These are phyloP conservation scores for Leccinum angustisporum DNA, from an alignment of 1,284 basidiomycete species.

Conservation along the genomic window DNA sequence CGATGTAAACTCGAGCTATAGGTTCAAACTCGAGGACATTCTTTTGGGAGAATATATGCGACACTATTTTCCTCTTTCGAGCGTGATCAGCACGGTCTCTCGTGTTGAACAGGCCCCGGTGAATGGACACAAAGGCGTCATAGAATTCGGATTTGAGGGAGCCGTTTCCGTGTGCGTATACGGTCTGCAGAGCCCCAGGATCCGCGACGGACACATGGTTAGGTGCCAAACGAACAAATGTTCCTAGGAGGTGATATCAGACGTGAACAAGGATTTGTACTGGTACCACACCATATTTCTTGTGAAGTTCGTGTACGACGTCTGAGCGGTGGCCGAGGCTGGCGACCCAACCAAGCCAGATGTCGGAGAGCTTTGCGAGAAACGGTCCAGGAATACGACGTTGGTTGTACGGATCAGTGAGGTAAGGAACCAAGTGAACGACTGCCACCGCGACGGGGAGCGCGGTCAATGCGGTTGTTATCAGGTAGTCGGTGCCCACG, in stretches of 20 bases:
- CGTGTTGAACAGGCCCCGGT: slow-evolving; percentile 82
- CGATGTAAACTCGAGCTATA: slow-evolving; percentile 65
- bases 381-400: slow-evolving; percentile 73
- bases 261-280: background rate
- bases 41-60: slow-evolving; percentile 86
- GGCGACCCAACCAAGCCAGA: slow-evolving; percentile 72
- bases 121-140: slow-evolving; percentile 75
- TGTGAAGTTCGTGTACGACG: slow-evolving; percentile 73
- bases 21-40: slow-evolving; percentile 82
- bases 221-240: slow-evolving; percentile 83
- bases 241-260: slow-evolving; percentile 45
- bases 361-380: slow-evolving; percentile 72
- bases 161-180: slow-evolving; percentile 82
- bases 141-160: slow-evolving; percentile 80
- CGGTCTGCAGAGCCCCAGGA: slow-evolving; percentile 69
- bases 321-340: slow-evolving; percentile 75
- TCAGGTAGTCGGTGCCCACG: slow-evolving; percentile 8
- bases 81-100: slow-evolving; percentile 80
- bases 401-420: slow-evolving; percentile 58
- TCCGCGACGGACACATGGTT: slow-evolving; percentile 85
- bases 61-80: slow-evolving; percentile 87
- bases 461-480: slow-evolving; percentile 21
- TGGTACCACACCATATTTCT: slow-evolving; percentile 62
- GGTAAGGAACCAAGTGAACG: slow-evolving; percentile 56
- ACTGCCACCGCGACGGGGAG: slow-evolving; percentile 39